Percentiles rank a stretch among this genome's conserved stretches.
Evolutionary conservation across 306 rosid genomes (phyloP).

Genomic region (Glycyrrhiza uralensis): DNA sequence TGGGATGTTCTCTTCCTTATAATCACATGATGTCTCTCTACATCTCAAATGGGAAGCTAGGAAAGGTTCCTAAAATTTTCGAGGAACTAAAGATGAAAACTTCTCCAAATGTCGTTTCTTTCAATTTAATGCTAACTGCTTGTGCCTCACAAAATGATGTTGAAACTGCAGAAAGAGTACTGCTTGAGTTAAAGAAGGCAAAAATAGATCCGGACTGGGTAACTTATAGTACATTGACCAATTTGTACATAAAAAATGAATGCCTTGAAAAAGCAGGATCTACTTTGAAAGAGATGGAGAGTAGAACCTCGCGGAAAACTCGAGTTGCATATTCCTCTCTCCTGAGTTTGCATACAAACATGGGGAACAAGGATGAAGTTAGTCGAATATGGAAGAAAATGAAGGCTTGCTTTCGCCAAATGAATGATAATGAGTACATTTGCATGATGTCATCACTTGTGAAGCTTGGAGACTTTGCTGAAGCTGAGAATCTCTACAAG

Average conservation of each 20-base stretch:
- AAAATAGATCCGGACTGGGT: slow-evolving; percentile 78
- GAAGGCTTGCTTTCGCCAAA: slow-evolving; percentile 57
- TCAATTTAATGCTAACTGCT: slow-evolving; percentile 59
- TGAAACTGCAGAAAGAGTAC: slow-evolving; percentile 67
- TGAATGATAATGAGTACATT: slow-evolving; percentile 72
- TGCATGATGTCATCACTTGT: slow-evolving; percentile 86
- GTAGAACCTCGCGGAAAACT: slow-evolving; percentile 39
- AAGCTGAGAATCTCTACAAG: slow-evolving; percentile 67
- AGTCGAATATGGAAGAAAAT: slow-evolving; percentile 67
- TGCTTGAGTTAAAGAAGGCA: slow-evolving; percentile 66
- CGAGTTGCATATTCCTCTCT: slow-evolving; percentile 71
- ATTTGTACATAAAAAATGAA: slow-evolving; percentile 59
- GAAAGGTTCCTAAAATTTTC: slow-evolving; percentile 57
- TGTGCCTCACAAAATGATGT: slow-evolving; percentile 65
- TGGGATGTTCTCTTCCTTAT: slow-evolving; percentile 66
- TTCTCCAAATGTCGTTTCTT: slow-evolving; percentile 64
- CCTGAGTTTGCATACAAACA: slow-evolving; percentile 71
- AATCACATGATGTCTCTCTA: slow-evolving; percentile 79
- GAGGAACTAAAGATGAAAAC: slow-evolving; percentile 58
- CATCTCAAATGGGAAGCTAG: slow-evolving; percentile 60
- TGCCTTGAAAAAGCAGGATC: slow-evolving; percentile 58
- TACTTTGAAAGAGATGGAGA: slow-evolving; percentile 90
- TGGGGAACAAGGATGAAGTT: slow-evolving; percentile 74
- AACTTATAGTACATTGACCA: slow-evolving; percentile 66
- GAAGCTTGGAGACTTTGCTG: slow-evolving; percentile 63